Percentiles rank a stretch among this genome's conserved stretches.
Evolutionary conservation across 2,329 filamentous ascomycete genomes (phyloP).

Genomic region (Nectriaceae sp.): DNA sequence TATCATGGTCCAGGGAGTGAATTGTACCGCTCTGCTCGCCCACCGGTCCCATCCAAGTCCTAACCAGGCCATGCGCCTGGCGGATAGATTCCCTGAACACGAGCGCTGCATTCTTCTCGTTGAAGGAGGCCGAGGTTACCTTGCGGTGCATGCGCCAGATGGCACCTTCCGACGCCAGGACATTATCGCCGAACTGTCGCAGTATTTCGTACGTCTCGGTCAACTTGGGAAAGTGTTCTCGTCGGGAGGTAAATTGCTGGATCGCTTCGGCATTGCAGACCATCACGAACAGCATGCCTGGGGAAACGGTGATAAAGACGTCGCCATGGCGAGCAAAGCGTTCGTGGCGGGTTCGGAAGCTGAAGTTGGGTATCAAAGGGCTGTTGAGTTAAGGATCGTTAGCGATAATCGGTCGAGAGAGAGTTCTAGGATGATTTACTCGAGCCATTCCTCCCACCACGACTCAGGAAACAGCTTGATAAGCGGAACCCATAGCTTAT

Average conservation of each 20-base stretch:
- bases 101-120: constrained; percentile 71
- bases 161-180: constrained; percentile 69
- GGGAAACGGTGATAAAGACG: constrained; percentile 64
- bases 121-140: constrained; percentile 71
- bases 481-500: constrained; percentile 55
- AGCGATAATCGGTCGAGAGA: too few relatives aligned
- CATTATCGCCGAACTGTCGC: constrained; percentile 65
- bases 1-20: constrained; percentile 59
- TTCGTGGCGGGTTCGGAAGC: constrained; percentile 55
- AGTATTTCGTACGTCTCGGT: constrained; percentile 38
- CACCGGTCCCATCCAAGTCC: constrained; percentile 51
- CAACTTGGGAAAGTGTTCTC: constrained; percentile 66
- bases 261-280: constrained; percentile 67
- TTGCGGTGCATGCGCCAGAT: constrained; percentile 75
- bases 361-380: constrained; percentile 60
- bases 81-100: constrained; percentile 63
- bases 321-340: constrained; percentile 64
- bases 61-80: constrained; percentile 65
- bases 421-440: constrained; percentile 48
- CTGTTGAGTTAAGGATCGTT: constrained; percentile 35
- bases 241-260: constrained; percentile 63
- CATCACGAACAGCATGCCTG: constrained; percentile 53
- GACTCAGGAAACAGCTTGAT: constrained; percentile 56
- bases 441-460: constrained; percentile 59
- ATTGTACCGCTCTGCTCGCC: constrained; percentile 44